Percentiles rank a stretch among this genome's conserved stretches.
Evolutionary conservation across 352 stramenopile genomes (phyloP).

Genomic region (Phytophthora fragariae): DNA sequence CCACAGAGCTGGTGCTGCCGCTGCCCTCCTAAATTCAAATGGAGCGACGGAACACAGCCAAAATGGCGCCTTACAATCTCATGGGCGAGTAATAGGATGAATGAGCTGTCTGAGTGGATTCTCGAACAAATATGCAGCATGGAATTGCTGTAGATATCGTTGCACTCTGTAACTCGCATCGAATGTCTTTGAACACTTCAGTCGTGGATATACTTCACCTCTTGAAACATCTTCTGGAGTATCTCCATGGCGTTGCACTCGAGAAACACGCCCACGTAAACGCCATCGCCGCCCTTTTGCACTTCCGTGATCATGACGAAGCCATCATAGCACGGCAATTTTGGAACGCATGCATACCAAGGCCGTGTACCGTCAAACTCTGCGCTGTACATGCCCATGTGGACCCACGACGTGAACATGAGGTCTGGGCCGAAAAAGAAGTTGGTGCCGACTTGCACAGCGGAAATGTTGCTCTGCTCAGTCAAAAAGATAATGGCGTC

Average conservation of each 20-base stretch:
- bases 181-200: not conserved
- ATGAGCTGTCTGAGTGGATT: too few relatives aligned
- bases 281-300: slow-evolving; percentile 36
- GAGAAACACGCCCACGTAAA: slow-evolving; percentile 60
- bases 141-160: too few relatives aligned
- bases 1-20: too few relatives aligned
- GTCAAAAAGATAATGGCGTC: slow-evolving; percentile 63
- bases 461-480: slow-evolving; percentile 37
- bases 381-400: slow-evolving; percentile 72
- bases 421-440: slow-evolving; percentile 63
- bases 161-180: not conserved
- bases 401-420: slow-evolving; percentile 67
- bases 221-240: slow-evolving; percentile 41
- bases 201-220: slow-evolving; percentile 21
- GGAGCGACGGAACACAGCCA: too few relatives aligned
- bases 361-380: slow-evolving; percentile 50
- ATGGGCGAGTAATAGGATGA: too few relatives aligned
- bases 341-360: slow-evolving; percentile 49
- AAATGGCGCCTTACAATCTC: too few relatives aligned
- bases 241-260: slow-evolving; percentile 42
- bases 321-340: slow-evolving; percentile 46
- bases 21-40: too few relatives aligned
- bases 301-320: slow-evolving; percentile 60
- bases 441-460: slow-evolving; percentile 49
- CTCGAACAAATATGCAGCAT: too few relatives aligned